phyloP scores from a whole-genome alignment of 164 flowering plant species.

The Vitis amurensis region DNA sequence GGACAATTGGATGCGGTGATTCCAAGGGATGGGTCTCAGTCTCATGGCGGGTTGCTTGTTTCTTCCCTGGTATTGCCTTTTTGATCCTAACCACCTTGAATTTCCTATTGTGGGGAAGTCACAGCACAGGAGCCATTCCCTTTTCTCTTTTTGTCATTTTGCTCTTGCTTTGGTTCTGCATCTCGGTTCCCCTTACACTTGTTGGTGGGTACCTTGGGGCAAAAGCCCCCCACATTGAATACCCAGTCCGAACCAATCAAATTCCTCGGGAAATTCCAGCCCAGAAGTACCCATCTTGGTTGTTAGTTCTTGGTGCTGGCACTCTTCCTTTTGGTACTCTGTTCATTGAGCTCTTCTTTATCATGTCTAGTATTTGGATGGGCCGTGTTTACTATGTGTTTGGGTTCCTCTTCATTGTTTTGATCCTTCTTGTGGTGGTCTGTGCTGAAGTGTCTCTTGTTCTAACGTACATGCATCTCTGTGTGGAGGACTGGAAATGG shows the following conservation, averaged over 20 bases:
- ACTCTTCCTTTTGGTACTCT: conserved; percentile 90
- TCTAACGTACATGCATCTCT: conserved; percentile 86
- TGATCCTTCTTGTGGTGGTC: conserved; percentile 78
- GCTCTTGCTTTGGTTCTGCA: conserved; percentile 81
- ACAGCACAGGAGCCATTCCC: conserved; percentile 89
- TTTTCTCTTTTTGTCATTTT: conserved; percentile 61
- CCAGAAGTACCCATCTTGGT: conserved; percentile 86
- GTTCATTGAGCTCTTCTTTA: conserved; percentile 89
- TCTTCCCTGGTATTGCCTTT: conserved; percentile 84
- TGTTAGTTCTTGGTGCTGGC: conserved; percentile 88
- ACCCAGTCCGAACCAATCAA: conserved; percentile 82
- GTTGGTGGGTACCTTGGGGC: conserved; percentile 79
- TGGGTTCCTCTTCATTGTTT: conserved; percentile 69
- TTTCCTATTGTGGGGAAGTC: conserved; percentile 78
- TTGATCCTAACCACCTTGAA: conserved; percentile 61
- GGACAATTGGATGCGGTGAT: conserved; percentile 64
- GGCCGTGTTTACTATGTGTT: conserved; percentile 89
- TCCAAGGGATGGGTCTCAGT: conserved; percentile 68
- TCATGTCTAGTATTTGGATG: conserved; percentile 92
- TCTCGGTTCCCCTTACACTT: conserved; percentile 78
- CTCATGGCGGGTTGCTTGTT: conserved; percentile 71
- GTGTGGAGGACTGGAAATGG: conserved; percentile 91
- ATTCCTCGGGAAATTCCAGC: conserved; percentile 86
- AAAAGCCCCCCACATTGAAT: conserved; percentile 77
- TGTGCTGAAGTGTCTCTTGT: conserved; percentile 90